Base-by-base conservation (phyloP, 2,329 filamentous ascomycete genomes). In the Pseudocercospora crystallina region DNA sequence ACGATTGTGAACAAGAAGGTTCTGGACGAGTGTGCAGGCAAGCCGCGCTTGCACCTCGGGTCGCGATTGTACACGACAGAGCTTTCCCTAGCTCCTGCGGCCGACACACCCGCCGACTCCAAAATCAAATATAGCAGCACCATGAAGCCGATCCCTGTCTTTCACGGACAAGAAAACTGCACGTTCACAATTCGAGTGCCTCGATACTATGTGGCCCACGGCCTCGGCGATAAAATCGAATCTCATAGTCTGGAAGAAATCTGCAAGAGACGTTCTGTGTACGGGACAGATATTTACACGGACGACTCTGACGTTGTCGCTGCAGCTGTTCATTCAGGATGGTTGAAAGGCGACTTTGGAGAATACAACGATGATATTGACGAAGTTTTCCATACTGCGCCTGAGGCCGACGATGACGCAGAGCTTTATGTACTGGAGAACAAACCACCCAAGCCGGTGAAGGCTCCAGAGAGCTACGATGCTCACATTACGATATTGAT, bases 221-320 rank as follows among this genome's bases (percentile, higher is more conserved):
- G 54, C 2, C 43, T 59, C 13, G 17, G 35, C 12, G 51, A 52
- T 17, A 34, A 55, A 11, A 57, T 59, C 9, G 54, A 59, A 26
- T 70, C 82, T 0, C 72, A 78, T 7, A 82, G 87, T 17, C 81
- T 92, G 29, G 88, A 94, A 66, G 89, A 95, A 59, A 91, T 97
- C 44, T 95, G 90, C 9, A 75, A 83, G 7, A 82, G 89, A 31
- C 81, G 87, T 14, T 88, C 89, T 7, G 70, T 99, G 0, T 99
- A 92, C 91, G 94, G 94, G 1, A 94, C 90, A 0, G 91, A 95
- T 33, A 81, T 99, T 5, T 97, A 97, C 67, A 95, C 90, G 0
- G 94, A 99, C 61, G 94, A 99, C 70, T 96, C 90, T 0, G 94
- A 99, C 65, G 84, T 94, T 0, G 80, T 99, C 17, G 92, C 90